Evolutionary conservation across 768 basidiomycete species (phyloP).

Genomic region (Amanita fuliginea): DNA sequence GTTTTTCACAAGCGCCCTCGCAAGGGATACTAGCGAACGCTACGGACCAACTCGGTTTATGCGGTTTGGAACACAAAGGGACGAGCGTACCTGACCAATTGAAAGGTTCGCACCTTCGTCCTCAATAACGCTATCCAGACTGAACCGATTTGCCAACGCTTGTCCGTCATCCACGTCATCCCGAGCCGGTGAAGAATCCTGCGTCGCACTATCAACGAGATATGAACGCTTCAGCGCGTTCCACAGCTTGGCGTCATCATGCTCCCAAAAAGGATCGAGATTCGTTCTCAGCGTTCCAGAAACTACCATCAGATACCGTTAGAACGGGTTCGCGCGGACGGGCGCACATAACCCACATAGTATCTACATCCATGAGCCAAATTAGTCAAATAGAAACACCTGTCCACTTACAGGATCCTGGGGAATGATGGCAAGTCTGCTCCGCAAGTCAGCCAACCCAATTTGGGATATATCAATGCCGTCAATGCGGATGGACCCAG

Average conservation of each 20-base stretch:
- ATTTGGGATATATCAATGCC: conserved; percentile 76
- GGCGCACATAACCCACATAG: conserved; percentile 25
- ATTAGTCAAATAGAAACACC: conserved; percentile 1
- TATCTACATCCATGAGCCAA: conserved; percentile 20
- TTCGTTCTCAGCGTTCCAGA: conserved; percentile 79
- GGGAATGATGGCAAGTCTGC: conserved; percentile 67
- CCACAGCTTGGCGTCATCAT: conserved; percentile 76
- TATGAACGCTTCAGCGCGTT: conserved; percentile 82
- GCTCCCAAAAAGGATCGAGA: conserved; percentile 78
- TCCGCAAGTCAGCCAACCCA: conserved; percentile 65
- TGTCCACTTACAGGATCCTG: conserved; percentile 57
- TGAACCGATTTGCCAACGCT: conserved; percentile 53
- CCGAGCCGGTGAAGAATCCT: conserved; percentile 16
- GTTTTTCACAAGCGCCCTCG: conserved; percentile 82
- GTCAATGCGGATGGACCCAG: conserved; percentile 71
- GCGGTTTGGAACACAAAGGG: conserved; percentile 8
- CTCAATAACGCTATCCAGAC: conserved; percentile 74
- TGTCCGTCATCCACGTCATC: conserved; percentile 27
- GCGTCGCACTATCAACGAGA: conserved; percentile 48
- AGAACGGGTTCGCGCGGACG: neutral
- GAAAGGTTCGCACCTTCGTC: conserved; percentile 82
- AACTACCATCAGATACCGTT: conserved; percentile 26
- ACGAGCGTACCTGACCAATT: conserved; percentile 43
- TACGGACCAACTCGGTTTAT: conserved; percentile 16
- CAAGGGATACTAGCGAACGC: conserved; percentile 79